Base-by-base conservation (phyloP, 2,329 filamentous ascomycete species). In the Macrophomina tecta region DNA sequence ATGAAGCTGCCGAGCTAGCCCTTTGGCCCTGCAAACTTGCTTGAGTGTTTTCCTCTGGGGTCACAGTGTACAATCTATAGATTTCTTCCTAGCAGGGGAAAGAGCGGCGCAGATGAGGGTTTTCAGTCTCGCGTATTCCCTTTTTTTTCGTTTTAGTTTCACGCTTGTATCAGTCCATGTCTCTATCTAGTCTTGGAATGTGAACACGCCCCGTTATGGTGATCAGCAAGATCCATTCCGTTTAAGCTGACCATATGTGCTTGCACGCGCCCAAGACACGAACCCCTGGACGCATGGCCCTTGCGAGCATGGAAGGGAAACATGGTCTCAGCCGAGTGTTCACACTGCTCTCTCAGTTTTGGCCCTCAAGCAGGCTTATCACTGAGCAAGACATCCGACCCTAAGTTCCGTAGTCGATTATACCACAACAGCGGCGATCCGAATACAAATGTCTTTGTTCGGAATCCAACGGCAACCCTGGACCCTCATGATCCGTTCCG, bases 1-100 rank as follows among this genome's bases (percentile, higher is more conserved):
- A 62, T 62, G 58, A 62, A 62, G 58, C 58, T 62, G 58, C 58
- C 46, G 38, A 36, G 58, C 58, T 48, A 49, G 49, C 58, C 46
- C 58, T 48, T 55, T n/a, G 55, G 18, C n/a, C 40, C 55, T 34
- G 28, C 14, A 18, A 60, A 46, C 52, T 52, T 46, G 40, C 55
- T 60, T 60, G 42, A 9, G 28, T 49, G 45, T 18, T 38, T 49
- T 14, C 36, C 34, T 32, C 53, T 42, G 4, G 34, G 28, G 30
- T 36, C 32, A n/a, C 7, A 7, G 6, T 4, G 18, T 36, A n/a
- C 23, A 60, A 14, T 30, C 28, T 11, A 16, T 46, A 30, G 28
- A 34, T 32, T 30, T 30, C 14, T n/a, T 58, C 53, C 38, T 36
- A 4, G 53, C 28, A 55, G 5, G 18, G 53, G 58, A 23, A 12